Evolutionary conservation across 2,329 filamentous ascomycete species (phyloP).

Genomic region (Sporothrix luriei): DNA sequence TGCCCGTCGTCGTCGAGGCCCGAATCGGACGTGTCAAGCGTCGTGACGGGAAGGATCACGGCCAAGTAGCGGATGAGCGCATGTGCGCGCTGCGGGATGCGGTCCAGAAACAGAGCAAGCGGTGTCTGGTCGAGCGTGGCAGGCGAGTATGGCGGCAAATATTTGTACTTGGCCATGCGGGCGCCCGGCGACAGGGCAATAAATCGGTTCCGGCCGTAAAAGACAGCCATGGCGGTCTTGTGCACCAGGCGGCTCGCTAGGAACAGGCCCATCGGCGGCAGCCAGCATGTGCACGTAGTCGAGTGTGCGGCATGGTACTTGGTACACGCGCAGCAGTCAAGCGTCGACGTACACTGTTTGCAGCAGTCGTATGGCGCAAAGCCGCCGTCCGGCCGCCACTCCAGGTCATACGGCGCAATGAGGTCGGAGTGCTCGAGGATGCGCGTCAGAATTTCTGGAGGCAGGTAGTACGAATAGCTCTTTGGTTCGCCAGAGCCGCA

Average conservation of each 20-base stretch:
- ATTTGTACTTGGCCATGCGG: neutral
- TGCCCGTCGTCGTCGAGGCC: neutral
- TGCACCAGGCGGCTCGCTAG: conserved; percentile 11
- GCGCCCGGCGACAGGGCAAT: neutral
- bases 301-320: conserved; percentile 10
- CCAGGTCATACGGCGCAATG: conserved; percentile 9
- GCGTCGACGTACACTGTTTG: conserved; percentile 9
- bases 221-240: neutral
- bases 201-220: conserved; percentile 25
- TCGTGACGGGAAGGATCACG: neutral
- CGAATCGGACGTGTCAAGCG: too few relatives aligned
- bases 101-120: neutral
- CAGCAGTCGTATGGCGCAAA: conserved; percentile 22
- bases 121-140: neutral
- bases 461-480: conserved; percentile 15
- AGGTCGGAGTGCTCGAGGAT: conserved; percentile 24
- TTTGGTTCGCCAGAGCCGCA: neutral
- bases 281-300: conserved; percentile 22
- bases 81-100: neutral
- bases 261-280: conserved; percentile 7
- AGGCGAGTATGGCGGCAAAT: neutral
- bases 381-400: conserved; percentile 22
- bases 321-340: conserved; percentile 21
- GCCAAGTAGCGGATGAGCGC: conserved; percentile 5
- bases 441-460: neutral